Evolutionary conservation across 805 yeast genomes (phyloP), one percentile per base, ranked within the genome.

Genomic region (Ogataea trehalophila): DNA sequence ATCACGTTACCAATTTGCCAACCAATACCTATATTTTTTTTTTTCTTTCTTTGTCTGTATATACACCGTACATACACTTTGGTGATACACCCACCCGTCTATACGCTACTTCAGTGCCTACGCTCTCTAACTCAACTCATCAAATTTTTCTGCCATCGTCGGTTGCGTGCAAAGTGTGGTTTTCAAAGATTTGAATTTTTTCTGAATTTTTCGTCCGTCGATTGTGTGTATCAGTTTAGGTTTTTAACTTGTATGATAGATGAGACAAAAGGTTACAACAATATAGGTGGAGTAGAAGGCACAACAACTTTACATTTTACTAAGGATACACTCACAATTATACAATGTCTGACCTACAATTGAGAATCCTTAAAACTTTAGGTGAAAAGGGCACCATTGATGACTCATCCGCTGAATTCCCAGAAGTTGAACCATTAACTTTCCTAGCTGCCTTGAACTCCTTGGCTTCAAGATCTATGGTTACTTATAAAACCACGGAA

Each of bases 371-470:
- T 58, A 75, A 85, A 66, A 75, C 75, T 45, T 80, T 92, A 49
- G 84, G 83, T 56, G 73, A 75, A 45, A 64, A 75, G 59, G 84
- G 80, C 39, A 74, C 78, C 46, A 84, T 94, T 50, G 74, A 72
- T 44, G 90, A 88, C 66, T 81, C 97, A 5, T 70, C 79, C 44
- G 76, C 69, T 17, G 76, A 76, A 42, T 87, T 91, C 72, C 85
- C 94, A 37, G 73, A 68, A 15, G 71, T 77, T 41, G 82, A 79
- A 46, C 76, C 92, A 39, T 80, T 79, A 65, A 73, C 78, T 15
- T 73, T 88, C 45, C 86, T 85, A 57, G 77, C 96, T n/a, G 92
- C 92, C 29, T 79, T 94, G 60, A 85, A 84, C 62, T 91, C 97
- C 20, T 75, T 94, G 48, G 78, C 83, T 63, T 91, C 97, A 51